Conservation (phyloP, 1,139 yeast species). For the Candida mesenterica region DNA sequence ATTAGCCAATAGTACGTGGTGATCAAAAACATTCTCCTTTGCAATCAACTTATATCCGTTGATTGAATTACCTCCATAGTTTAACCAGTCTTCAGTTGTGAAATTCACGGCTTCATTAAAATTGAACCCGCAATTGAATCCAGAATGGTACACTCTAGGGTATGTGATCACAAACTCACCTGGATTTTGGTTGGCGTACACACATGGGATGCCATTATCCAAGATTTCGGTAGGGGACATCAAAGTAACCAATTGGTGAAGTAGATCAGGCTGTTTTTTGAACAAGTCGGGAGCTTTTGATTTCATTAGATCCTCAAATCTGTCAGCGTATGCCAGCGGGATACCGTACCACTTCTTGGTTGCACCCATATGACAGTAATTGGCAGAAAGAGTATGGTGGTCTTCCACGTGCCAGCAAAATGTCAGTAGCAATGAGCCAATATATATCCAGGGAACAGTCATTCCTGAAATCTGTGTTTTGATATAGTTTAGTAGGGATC, state of each 20-base stretch:
- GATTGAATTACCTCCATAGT: constrained; percentile 58
- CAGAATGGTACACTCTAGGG: constrained; percentile 79
- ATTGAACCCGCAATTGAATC: constrained; percentile 75
- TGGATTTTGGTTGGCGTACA: constrained; percentile 75
- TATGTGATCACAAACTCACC: constrained; percentile 75
- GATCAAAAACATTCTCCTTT: constrained; percentile 59
- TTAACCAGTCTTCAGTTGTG: constrained; percentile 68
- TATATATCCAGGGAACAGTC: constrained; percentile 81
- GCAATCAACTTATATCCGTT: constrained; percentile 52
- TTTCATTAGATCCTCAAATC: constrained; percentile 55
- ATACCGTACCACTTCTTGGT: constrained; percentile 81
- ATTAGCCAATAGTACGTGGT: constrained; percentile 39
- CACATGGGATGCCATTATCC: constrained; percentile 57
- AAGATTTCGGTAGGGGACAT: constrained; percentile 62
- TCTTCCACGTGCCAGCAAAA: constrained; percentile 89
- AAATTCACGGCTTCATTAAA: constrained; percentile 81
- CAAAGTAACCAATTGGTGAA: constrained; percentile 83
- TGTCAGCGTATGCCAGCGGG: constrained; percentile 53
- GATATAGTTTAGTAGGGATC: constrained; percentile 61
- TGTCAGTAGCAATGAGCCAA: constrained; percentile 71
- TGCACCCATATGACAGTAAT: constrained; percentile 73
- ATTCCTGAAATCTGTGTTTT: constrained; percentile 70
- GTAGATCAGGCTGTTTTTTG: constrained; percentile 79
- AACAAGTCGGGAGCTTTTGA: constrained; percentile 78
- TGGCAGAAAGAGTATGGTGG: constrained; percentile 74